Base-by-base conservation (phyloP, 768 basidiomycete genomes). In the Leccinum fibrillosum region DNA sequence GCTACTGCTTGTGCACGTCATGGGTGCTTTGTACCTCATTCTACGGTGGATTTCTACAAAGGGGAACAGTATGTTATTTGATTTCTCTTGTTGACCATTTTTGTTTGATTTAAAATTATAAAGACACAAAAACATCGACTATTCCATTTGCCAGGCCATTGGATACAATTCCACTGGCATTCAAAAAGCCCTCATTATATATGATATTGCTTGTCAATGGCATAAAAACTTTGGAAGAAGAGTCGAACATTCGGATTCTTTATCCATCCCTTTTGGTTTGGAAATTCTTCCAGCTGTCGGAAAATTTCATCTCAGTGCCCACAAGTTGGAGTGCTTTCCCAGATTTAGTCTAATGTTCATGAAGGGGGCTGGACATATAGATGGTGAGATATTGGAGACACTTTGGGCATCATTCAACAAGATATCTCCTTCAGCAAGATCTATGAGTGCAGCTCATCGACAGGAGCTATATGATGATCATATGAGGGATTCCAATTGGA, bases 331-430 rank as follows among this genome's bases (percentile, higher is more conserved):
- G 0, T 76, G 73, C 48, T 59, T 69, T 8, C 45, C 65, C 3
- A 48, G 67, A 0, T 77, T 67, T 26, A 66, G 34, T 4, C 34
- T 55, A 0, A 48, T 57, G 56, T 77, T 10, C 47, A 42, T 2
- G 6, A 17, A 23, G 10, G 74, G 75, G 0, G 63, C 61, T 0
- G 70, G 72, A 0, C 60, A 71, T 8, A 47, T 73, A 0, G 71
- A 74, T 48, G 72, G 74, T 0, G 71, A 77, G 44, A 73, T 76
- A 3, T 28, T 77, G 8, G 75, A 76, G 39, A 72, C 71, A 0
- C 47, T 77, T 0, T 77, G 75, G 75, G 55, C 66, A 0, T 28
- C 56, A 0, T 55, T 76, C 0, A 76, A 77, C 39, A 59, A 68
- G 2, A 63, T 72, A 0, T 69, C 70, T 0, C 30, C 63, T 0